Base-by-base conservation (phyloP, 345 rosid genomes). In the Cardamine chenopodiifolia region DNA sequence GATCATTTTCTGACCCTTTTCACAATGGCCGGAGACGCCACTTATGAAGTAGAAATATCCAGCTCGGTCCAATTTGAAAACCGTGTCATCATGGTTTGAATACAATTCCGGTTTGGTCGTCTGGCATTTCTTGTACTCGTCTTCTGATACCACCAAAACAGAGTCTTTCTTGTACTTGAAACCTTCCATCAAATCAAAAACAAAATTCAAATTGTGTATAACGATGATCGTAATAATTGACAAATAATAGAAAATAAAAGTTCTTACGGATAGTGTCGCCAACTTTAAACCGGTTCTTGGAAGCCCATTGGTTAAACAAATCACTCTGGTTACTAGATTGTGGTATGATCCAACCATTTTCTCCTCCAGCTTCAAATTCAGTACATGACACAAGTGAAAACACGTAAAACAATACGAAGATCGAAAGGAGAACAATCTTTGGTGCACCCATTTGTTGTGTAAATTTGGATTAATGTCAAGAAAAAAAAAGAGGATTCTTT, bases 291-390 rank as follows among this genome's bases (percentile, higher is more conserved):
- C 95, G 84, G 71, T 87, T 83, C 12, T 71, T 66, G 20, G 95
- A 85, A 10, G 95, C 95, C 95, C 95, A 91, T 18, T 82, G 68
- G 74, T 91, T 89, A 84, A 80, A 91, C 55, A 81, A 13, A 20
- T 74, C 79, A 48, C 18, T 61, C 77, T 77, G 82, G 32, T 81
- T 75, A 55, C 56, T 86, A 4, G 83, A 49, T 19, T 83, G 82
- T 40, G 85, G 96, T 15, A 86, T 78, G 64, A 49, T 58, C 97
- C 97, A 91, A 2, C 92, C 94, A 47, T 78, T 44, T 5, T 70
- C 68, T 7, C 84, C 97, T 4, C 88, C 90, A 20, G 86, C 90
- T 50, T 82, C 76, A 75, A 74, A 84, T 72, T 89, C 85, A 20
- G 68, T 59, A 20, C 74, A 56, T 28, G 65, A 44, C 17, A 57